Evolutionary conservation across 805 yeast genomes (phyloP), one percentile per base, ranked within the genome.

Genomic region (Pichia paraexigua): DNA sequence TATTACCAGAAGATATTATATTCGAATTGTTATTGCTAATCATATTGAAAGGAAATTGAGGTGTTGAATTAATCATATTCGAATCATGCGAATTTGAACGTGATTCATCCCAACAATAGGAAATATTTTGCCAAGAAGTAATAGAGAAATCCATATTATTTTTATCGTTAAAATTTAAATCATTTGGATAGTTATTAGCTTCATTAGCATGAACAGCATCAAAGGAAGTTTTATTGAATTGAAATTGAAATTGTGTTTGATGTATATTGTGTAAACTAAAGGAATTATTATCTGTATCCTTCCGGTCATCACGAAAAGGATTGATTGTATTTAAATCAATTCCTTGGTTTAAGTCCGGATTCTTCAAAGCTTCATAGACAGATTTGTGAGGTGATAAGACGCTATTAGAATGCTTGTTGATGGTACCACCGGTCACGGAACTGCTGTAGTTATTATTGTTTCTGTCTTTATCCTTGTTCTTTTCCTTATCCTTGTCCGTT

Each of bases 71-170:
- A 18, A 37, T 2, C 21, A 18, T 17, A 30, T 32, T 32, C 13
- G 46, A 42, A 17, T 41, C 39, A 15, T 18, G 32, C 6, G 50
- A 47, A 28, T 41, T 28, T 21, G 50, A 35, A 2, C 47, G 32
- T 20, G 45, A 24, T 12, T 47, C 51, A 28, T 46, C 41, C 27
- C 48, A 37, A 35, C 30, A 49, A 9, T 55, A 45, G 5, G 64
- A 60, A 12, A 67, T 57, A 18, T 68, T 61, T 50, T 66, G 70
- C 71, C 71, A 68, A 22, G 71, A 67, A 18, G 69, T 64, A 17
- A 62, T 54, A 2, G 70, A 65, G 52, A 67, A 67, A 37, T 66
- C 69, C 28, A 49, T 12, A 39, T 50, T 50, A 22, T 27, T 46
- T n/a, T 55, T 56, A 42, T 60, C 57, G 22, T 44, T 52, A 42